Base-by-base conservation (phyloP, 352 stramenopile genomes). In the Globisporangium spinosum region DNA sequence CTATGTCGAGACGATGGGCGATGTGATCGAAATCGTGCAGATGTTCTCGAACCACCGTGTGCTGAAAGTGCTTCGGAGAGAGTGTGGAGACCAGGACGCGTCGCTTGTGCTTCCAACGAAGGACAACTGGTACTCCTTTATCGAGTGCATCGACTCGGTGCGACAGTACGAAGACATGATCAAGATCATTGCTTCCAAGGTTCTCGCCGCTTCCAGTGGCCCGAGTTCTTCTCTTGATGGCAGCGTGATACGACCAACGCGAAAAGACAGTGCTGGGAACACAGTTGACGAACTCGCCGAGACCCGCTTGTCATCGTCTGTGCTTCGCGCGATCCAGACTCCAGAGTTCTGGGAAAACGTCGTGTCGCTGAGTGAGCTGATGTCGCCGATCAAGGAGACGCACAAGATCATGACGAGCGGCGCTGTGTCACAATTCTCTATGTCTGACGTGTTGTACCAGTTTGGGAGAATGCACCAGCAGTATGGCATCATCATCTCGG, bases 161-260 rank as follows among this genome's bases (percentile, higher is more conserved):
- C 81, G 83, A 8, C 85, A 93, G 59, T 91, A 88, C 65, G 83
- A 91, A 72, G 85, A 93, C 47, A 88, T 90, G 83, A 89, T 93
- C 70, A 93, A 93, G 70, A 89, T 90, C 51, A 89, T 93, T 40
- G 77, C 83, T 4, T 80, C 77, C 0, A 89, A 89, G 67, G 78
- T 86, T 45, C 59, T 80, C 27, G 67, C 73, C 29, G 78, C 75
- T 0, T 74, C 69, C 2, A 62, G 53, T 27, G 54, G 35, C 8
- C 12, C 56, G 0, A 35, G 2, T 49, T 9, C 10, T 38, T 47
- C 63, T 62, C 4, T 7, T 49, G 32, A 34, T 7, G 8, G 59
- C 22, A 63, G 49, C 8, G 51, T 15, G 58, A 29, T 23, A 27
- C 76, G 71, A 32, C 51, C 58, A 25, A 32, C 54, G 53, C 60